phyloP scores from a whole-genome alignment of 768 basidiomycete genomes.

The Ramaria sp. region DNA sequence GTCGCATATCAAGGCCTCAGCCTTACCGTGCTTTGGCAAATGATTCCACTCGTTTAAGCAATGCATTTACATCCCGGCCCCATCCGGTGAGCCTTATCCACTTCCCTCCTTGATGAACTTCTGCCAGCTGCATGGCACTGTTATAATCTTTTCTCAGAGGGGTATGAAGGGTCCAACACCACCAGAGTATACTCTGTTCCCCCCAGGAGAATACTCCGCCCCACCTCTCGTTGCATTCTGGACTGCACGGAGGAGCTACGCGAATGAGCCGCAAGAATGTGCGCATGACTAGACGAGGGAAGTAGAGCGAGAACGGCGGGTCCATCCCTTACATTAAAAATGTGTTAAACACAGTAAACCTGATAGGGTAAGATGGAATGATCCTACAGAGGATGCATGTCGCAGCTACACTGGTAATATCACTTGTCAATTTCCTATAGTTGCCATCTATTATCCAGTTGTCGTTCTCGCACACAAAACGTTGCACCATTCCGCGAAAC shows the following conservation, averaged over 20 bases:
- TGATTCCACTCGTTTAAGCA: constrained; percentile 21
- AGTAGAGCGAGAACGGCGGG: constrained; percentile 48
- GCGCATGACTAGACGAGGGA: constrained; percentile 45
- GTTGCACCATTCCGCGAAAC: neutral
- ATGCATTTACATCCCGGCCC: constrained; percentile 29
- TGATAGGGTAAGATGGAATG: neutral
- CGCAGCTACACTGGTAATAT: neutral
- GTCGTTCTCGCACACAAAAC: neutral
- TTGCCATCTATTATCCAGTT: constrained; percentile 9
- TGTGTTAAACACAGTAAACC: neutral
- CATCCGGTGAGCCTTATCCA: constrained; percentile 46
- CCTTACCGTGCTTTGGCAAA: neutral
- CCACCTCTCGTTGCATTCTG: constrained; percentile 36
- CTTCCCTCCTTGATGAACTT: constrained; percentile 23
- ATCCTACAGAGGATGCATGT: constrained; percentile 4
- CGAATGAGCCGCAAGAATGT: constrained; percentile 38
- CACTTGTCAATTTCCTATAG: neutral
- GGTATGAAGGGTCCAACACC: constrained; percentile 35
- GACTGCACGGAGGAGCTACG: constrained; percentile 29
- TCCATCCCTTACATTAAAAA: constrained; percentile 44
- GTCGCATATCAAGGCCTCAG: too few species aligned
- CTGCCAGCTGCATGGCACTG: constrained; percentile 23
- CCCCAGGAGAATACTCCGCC: constrained; percentile 31
- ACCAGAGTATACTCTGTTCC: constrained; percentile 39
- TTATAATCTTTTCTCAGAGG: constrained; percentile 18